Evolutionary conservation across 805 yeast genomes (phyloP).

Genomic region (Metschnikowia orientalis): DNA sequence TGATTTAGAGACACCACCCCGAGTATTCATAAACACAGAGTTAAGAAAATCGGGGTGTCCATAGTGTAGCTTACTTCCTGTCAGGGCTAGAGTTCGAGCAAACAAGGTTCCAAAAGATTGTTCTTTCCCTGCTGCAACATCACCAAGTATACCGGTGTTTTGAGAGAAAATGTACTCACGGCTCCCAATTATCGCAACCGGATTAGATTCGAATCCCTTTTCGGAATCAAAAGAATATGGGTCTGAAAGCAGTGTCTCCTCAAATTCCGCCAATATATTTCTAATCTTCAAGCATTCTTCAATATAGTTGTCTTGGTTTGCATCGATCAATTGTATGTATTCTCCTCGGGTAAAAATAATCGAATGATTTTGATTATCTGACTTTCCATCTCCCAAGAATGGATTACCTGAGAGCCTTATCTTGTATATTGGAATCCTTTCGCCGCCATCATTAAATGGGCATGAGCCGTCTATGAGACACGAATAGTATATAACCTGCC

Average conservation of each 20-base stretch:
- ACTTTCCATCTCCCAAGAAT: conserved; percentile 83
- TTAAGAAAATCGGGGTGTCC: conserved; percentile 87
- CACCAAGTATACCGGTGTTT: conserved; percentile 81
- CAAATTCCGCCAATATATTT: conserved; percentile 78
- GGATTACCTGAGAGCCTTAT: conserved; percentile 80
- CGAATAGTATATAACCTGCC: conserved; percentile 64
- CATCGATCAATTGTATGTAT: conserved; percentile 78
- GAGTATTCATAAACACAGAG: conserved; percentile 70
- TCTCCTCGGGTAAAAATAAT: conserved; percentile 80
- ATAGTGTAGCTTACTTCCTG: conserved; percentile 83
- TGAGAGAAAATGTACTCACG: conserved; percentile 85
- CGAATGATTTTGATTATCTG: conserved; percentile 83
- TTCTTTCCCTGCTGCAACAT: conserved; percentile 88
- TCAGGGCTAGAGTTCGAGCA: conserved; percentile 77
- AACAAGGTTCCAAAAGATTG: conserved; percentile 84
- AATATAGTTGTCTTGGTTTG: conserved; percentile 80
- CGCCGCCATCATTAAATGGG: conserved; percentile 52
- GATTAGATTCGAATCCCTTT: conserved; percentile 24
- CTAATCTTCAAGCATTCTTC: conserved; percentile 83
- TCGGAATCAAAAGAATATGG: conserved; percentile 13
- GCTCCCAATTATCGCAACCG: conserved; percentile 78
- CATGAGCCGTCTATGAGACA: conserved; percentile 79
- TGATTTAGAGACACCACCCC: conserved; percentile 87
- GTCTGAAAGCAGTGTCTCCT: conserved; percentile 44
- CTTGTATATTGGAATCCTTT: conserved; percentile 64